Conservation (phyloP, 192 early-diverging fungal genomes). For the Coemansia sp. region DNA sequence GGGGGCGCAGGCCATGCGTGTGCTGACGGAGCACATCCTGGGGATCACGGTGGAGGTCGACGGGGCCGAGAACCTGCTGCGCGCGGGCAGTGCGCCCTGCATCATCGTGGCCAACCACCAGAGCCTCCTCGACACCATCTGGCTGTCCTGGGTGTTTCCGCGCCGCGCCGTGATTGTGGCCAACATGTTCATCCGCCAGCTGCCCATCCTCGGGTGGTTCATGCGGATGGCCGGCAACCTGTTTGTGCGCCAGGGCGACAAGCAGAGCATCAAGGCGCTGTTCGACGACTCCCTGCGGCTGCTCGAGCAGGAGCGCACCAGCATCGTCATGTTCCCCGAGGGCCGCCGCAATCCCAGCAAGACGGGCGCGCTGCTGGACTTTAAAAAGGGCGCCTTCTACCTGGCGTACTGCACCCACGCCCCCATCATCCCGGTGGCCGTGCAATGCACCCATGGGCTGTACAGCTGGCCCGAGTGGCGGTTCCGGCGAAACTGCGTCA, state of each 20-base stretch:
- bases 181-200: conserved; percentile 65
- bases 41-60: conserved; percentile 61
- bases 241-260: conserved; percentile 85
- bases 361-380: conserved; percentile 73
- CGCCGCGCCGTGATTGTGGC: conserved; percentile 63
- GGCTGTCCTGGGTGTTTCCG: conserved; percentile 64
- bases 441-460: conserved; percentile 58
- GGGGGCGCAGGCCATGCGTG: conserved; percentile 55
- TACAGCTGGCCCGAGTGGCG: conserved; percentile 39
- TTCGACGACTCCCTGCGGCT: conserved; percentile 70
- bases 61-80: conserved; percentile 55
- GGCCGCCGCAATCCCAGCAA: conserved; percentile 77
- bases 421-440: conserved; percentile 86
- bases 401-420: conserved; percentile 79
- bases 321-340: conserved; percentile 88
- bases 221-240: conserved; percentile 78
- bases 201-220: conserved; percentile 73
- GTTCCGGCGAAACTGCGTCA: conserved; percentile 38
- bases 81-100: conserved; percentile 48
- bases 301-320: conserved; percentile 70
- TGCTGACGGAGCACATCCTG: conserved; percentile 51
- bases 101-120: conserved; percentile 87
- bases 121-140: conserved; percentile 69
- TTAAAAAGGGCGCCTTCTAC: conserved; percentile 98
- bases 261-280: conserved; percentile 68